Conservation (phyloP, 2,329 filamentous ascomycete genomes). For the Aureobasidium leucospermi region DNA sequence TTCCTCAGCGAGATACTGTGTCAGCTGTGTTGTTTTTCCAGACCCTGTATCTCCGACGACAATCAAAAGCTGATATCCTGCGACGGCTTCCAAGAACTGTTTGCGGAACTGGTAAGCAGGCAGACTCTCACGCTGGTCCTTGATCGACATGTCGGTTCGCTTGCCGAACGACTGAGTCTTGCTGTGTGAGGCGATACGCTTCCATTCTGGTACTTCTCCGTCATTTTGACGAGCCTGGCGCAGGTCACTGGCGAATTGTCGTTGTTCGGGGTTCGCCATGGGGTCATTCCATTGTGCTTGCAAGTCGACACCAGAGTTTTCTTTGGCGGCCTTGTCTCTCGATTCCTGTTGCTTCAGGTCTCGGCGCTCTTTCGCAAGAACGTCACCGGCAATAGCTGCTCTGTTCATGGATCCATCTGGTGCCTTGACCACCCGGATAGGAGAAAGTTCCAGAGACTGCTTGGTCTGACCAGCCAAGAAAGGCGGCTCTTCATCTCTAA, state of each 20-base stretch:
- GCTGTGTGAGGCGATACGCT: constrained; percentile 63
- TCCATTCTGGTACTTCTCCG: constrained; percentile 80
- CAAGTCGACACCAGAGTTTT: constrained; percentile 71
- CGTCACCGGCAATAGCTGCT: constrained; percentile 87
- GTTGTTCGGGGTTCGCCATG: constrained; percentile 78
- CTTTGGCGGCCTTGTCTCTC: constrained; percentile 68
- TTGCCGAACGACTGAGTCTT: constrained; percentile 78
- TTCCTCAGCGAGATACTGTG: constrained; percentile 88
- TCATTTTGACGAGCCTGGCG: constrained; percentile 58
- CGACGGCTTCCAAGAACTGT: constrained; percentile 79
- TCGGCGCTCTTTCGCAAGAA: constrained; percentile 79
- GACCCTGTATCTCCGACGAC: constrained; percentile 97
- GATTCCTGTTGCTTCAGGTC: constrained; percentile 84
- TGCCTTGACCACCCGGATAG: constrained; percentile 93
- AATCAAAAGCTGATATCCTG: constrained; percentile 83
- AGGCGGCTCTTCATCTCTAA: constrained; percentile 90
- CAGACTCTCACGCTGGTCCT: constrained; percentile 83
- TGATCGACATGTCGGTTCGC: constrained; percentile 84
- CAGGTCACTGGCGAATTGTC: constrained; percentile 83
- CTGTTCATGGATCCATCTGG: constrained; percentile 97
- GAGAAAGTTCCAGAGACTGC: constrained; percentile 87
- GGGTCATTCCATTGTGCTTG: constrained; percentile 94
- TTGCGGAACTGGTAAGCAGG: constrained; percentile 85
- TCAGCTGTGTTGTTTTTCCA: constrained; percentile 94
- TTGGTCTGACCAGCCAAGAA: constrained; percentile 96